A percentile compares a stretch with the other conserved stretches of the same genome.
Conservation (phyloP, 176 grass and related monocot genomes). For the Oryza meridionalis region DNA sequence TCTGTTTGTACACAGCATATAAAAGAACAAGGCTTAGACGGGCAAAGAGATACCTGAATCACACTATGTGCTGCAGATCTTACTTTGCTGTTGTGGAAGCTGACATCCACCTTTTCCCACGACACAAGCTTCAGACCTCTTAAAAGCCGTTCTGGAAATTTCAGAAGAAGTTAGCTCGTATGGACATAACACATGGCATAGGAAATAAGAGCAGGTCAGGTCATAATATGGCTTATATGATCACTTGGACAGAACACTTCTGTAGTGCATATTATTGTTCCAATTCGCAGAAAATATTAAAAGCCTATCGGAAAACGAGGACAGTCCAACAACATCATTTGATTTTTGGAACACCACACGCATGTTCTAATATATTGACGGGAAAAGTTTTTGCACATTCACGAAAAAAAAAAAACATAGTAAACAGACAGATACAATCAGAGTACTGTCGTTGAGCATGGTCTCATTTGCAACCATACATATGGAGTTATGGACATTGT, state of each 20-base stretch:
- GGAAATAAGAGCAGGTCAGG: slow-evolving; percentile 20
- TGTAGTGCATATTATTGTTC: slow-evolving; percentile 16
- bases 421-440: slow-evolving; percentile 2
- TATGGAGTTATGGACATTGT: slow-evolving; percentile 31
- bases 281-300: background rate
- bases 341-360: slow-evolving; percentile 17
- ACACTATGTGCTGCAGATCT: slow-evolving; percentile 87
- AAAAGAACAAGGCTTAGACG: background rate
- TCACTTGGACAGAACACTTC: background rate
- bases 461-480: slow-evolving; percentile 32
- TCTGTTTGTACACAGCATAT: slow-evolving; percentile 7
- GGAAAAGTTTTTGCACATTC: too few species aligned
- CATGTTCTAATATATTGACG: too few species aligned
- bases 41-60: slow-evolving; percentile 72
- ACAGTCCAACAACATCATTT: slow-evolving; percentile 11
- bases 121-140: slow-evolving; percentile 76
- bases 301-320: background rate
- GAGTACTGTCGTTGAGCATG: background rate
- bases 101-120: slow-evolving; percentile 97
- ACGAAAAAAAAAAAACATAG: background rate
- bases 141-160: slow-evolving; percentile 76
- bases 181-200: slow-evolving; percentile 13
- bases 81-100: slow-evolving; percentile 80
- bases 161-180: slow-evolving; percentile 23
- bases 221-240: slow-evolving; percentile 3